phyloP scores from a whole-genome alignment of 805 yeast genomes.

The Saccharomyces mikatae region DNA sequence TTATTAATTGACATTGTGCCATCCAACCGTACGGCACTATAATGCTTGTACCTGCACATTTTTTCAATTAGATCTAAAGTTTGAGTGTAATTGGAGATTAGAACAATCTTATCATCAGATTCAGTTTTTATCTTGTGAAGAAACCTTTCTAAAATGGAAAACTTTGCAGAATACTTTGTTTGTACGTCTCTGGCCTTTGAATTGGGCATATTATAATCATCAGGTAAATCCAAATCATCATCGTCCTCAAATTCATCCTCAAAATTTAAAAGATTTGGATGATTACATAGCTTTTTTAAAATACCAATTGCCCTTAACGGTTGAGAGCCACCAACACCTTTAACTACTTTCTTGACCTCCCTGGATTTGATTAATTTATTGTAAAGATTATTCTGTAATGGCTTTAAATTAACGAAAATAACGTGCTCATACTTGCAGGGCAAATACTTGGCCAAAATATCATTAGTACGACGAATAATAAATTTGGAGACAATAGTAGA shows the following conservation, averaged over 20 bases:
- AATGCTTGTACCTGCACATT: conserved; percentile 67
- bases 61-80: conserved; percentile 85
- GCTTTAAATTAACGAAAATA: conserved; percentile 78
- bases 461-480: conserved; percentile 92
- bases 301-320: conserved; percentile 85
- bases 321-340: conserved; percentile 35
- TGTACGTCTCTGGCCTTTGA: conserved; percentile 48
- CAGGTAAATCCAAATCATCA: conserved; percentile 53
- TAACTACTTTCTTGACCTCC: conserved; percentile 52
- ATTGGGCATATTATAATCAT: conserved; percentile 43
- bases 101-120: conserved; percentile 89
- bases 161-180: conserved; percentile 80
- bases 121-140: conserved; percentile 65
- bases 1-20: conserved; percentile 90
- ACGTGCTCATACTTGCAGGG: conserved; percentile 97
- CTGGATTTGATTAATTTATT: conserved; percentile 70
- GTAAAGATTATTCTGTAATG: conserved; percentile 67
- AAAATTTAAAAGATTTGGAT: conserved; percentile 75
- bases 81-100: conserved; percentile 91
- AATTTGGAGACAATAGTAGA: conserved; percentile 75
- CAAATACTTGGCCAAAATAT: conserved; percentile 82
- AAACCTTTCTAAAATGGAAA: conserved; percentile 76
- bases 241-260: conserved; percentile 60
- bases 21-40: conserved; percentile 76
- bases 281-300: conserved; percentile 85